phyloP scores from a whole-genome alignment of 176 grass and related monocot genomes.

The Carex littledalei region DNA sequence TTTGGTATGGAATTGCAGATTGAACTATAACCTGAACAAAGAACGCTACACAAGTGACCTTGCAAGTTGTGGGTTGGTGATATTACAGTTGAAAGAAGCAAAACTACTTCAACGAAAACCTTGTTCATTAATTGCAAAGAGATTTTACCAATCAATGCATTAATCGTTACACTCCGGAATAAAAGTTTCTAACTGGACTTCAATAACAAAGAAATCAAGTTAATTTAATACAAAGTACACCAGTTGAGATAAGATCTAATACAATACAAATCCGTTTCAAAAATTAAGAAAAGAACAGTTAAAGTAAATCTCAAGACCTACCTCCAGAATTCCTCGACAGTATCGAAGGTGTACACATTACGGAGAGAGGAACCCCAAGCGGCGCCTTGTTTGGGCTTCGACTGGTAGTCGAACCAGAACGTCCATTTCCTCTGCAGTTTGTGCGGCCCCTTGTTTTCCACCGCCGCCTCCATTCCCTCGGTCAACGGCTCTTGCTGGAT shows the following conservation, averaged over 20 bases:
- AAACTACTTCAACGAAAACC: background rate
- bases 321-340: constrained; percentile 96
- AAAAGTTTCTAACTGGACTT: background rate
- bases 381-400: constrained; percentile 87
- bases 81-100: background rate
- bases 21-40: background rate
- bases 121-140: background rate
- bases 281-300: background rate
- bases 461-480: constrained; percentile 9
- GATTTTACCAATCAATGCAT: background rate
- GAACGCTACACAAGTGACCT: background rate
- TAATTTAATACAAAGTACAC: background rate
- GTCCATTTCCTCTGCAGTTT: constrained; percentile 86
- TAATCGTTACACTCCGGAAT: background rate
- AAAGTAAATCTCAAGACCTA: constrained; percentile 16
- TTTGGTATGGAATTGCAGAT: background rate
- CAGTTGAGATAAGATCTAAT: constrained; percentile 26
- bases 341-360: constrained; percentile 91
- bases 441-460: constrained; percentile 38
- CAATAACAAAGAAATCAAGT: background rate
- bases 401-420: constrained; percentile 93
- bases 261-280: background rate
- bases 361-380: constrained; percentile 85
- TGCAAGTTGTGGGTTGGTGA: background rate
- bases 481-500: constrained; percentile 5